Evolutionary conservation across 106 monocot species (phyloP), one percentile per base, ranked within the genome.

Genomic region (Platanthera guangdongensis): DNA sequence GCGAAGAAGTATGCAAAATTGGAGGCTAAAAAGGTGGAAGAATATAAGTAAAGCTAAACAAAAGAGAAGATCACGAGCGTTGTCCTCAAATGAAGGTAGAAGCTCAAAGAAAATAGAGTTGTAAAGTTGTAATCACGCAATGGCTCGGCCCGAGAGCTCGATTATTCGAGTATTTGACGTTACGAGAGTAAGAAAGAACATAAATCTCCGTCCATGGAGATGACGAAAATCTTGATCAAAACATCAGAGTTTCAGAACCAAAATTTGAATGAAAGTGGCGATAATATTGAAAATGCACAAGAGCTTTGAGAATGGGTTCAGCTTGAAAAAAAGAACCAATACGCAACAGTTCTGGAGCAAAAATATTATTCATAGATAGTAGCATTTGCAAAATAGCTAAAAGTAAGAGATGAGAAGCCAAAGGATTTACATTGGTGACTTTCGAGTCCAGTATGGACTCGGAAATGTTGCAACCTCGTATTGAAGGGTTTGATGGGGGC

Each of bases 321-420:
- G 6, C 72, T 21, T 21, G 72, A 72, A 72, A 51, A 9, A 5
- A 75, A 88, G 63, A 75, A 88, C 55, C 88, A 88, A 79, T 83
- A 76, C n/a, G 75, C 76, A 15, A n/a, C 54, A 6, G 65, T 87
- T 14, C 76, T 91, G 6, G 83, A 85, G 75, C 80, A 87, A 51
- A 86, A 76, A 51, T 89, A 96, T 79, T 79, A 51, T 48, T 78
- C 80, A 16, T 90, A 93, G 60, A 78, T 96, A n/a, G 90, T 91
- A 76, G 95, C 89, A 46, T 93, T 96, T 77, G 70, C 85, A 72
- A 91, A 91, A 63, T 89, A 97, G 77, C 78, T 93, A 84, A 86
- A 87, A 51, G 62, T 83, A 68, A 91, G 91, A 78, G 96, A 96
- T 32, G 96, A 91, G 82, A 91, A 87, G 76, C 77, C 93, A 6